Evolutionary conservation across 495 filamentous ascomycete genomes (phyloP), one percentile per base, ranked within the genome.

Genomic region (Aspergillus sclerotiicarbonarius): DNA sequence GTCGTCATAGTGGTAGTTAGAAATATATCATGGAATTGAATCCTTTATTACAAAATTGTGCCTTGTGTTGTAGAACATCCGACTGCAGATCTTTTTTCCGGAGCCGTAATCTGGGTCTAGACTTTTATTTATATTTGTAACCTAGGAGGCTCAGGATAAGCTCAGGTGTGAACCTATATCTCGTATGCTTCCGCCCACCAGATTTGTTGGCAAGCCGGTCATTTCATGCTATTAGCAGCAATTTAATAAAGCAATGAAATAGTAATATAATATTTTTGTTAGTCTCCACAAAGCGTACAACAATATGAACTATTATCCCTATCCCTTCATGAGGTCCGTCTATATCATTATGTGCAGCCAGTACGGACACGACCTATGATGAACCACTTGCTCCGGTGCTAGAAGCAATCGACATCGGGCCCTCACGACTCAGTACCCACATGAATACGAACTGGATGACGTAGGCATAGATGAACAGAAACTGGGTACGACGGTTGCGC

Each of bases 391-490:
- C 62, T 13, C 66, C 65, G 51, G 62, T 55, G 56, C 13, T 25
- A 15, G 62, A 35, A 46, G 56, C 51, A 20, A 47, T 54, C 4
- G 56, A 48, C 32, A 65, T 62, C 0, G 73, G 76, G 9, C 75
- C 81, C 66, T 82, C 80, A 6, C 82, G 78, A 57, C 78, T 95
- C 57, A 98, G 78, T 60, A 92, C 83, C 88, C 94, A 93, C 90
- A 97, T 97, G 70, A 97, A 96, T 54, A 92, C 66, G 48, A 98
- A 85, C 72, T 98, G 94, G 52, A 96, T 87, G 15, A 92, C 77
- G 72, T 98, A 98, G 39, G 90, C 89, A 76, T 98, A 98, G 58
- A 93, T 75, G 74, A 98, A 97, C 58, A 98, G 76, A 64, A 98
- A 98, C 77, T 97, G 91, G 4, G 92, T 97, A 55, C 94, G 81